A percentile compares a stretch with the other conserved stretches of the same genome.
Evolutionary conservation across 768 basidiomycete species (phyloP).

Genomic region (Lactarius quietus): DNA sequence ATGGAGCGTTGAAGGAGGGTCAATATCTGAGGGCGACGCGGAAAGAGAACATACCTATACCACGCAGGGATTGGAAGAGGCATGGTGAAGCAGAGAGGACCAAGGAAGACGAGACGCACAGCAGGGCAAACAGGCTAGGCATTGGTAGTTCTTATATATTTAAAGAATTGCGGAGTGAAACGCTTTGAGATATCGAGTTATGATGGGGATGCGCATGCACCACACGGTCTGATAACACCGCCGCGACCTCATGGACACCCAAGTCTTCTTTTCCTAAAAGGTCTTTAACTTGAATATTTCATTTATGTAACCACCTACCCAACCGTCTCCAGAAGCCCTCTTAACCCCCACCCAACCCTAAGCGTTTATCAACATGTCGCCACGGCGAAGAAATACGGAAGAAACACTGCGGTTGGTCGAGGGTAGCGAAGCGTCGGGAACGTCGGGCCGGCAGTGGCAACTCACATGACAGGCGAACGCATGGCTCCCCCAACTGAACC

Average conservation of each 20-base stretch:
- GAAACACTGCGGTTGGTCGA: neutral
- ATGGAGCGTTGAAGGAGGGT: neutral
- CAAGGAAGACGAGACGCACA: too few relatives aligned
- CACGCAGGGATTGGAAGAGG: constrained; percentile 18
- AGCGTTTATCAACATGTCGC: neutral
- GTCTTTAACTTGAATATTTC: neutral
- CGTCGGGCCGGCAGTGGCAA: neutral
- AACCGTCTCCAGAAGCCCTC: neutral
- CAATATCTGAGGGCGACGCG: neutral
- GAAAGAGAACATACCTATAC: constrained; percentile 18
- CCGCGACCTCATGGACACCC: constrained; percentile 1
- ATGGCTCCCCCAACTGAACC: neutral
- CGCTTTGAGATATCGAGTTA: neutral
- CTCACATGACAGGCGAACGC: neutral
- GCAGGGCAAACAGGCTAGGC: neutral
- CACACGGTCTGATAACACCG: constrained; percentile 8
- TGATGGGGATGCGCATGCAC: neutral
- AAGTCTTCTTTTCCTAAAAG: neutral
- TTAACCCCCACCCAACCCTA: neutral
- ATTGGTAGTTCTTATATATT: neutral
- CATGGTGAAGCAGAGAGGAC: neutral
- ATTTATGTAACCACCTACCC: neutral
- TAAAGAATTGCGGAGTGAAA: neutral
- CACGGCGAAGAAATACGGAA: neutral
- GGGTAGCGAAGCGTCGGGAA: neutral